These are phyloP conservation scores for Lentinula boryana DNA, from an alignment of 768 basidiomycete species.

Conservation along the genomic window DNA sequence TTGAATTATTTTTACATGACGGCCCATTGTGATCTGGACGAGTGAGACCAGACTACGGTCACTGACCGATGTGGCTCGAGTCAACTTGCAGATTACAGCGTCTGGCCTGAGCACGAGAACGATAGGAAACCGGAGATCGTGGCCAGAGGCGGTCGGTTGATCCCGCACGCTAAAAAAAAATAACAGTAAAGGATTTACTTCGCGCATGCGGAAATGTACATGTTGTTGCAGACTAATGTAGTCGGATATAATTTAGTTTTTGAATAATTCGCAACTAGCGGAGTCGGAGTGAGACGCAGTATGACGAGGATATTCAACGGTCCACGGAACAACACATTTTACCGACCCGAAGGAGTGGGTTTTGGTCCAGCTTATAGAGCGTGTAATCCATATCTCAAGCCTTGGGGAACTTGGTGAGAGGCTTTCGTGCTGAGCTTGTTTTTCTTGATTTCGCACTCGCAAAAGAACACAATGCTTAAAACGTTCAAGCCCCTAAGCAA, in stretches of 20 bases:
- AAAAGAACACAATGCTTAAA: too few species aligned
- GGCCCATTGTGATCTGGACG: neutral
- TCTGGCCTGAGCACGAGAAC: slow-evolving; percentile 26
- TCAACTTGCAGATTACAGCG: slow-evolving; percentile 16
- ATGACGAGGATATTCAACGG: too few species aligned
- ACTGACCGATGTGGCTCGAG: neutral
- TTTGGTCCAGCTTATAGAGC: neutral
- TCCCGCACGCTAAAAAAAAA: neutral
- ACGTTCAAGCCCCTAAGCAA: too few species aligned
- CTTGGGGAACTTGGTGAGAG: too few species aligned
- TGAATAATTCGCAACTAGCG: neutral
- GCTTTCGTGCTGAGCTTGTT: too few species aligned
- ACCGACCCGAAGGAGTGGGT: neutral
- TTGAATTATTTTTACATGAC: neutral
- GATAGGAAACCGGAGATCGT: neutral
- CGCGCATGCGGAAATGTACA: neutral
- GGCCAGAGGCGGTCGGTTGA: too few species aligned
- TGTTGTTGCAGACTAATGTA: too few species aligned
- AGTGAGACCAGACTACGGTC: neutral
- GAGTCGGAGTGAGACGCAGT: too few species aligned
- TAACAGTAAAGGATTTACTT: neutral
- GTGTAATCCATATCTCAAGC: neutral
- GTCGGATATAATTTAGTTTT: too few species aligned
- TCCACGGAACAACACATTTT: neutral
- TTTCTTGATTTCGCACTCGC: too few species aligned